These are phyloP conservation scores for Stemphylium vesicarium DNA, from an alignment of 2,329 filamentous ascomycete genomes.

Conservation along the genomic window DNA sequence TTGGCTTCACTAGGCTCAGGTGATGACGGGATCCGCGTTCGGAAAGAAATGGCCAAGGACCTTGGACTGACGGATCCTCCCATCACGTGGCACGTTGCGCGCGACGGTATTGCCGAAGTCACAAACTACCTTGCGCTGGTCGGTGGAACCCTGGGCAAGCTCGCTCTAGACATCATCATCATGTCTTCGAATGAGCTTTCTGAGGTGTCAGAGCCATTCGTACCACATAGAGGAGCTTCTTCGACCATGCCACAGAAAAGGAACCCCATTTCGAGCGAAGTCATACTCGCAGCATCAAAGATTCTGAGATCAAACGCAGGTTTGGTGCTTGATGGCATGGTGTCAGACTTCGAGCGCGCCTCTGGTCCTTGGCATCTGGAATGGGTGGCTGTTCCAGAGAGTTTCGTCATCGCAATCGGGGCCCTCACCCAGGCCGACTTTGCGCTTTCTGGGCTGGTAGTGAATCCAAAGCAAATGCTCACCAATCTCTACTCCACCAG, in stretches of 20 bases:
- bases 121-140: slow-evolving; percentile 61
- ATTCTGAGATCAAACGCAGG: slow-evolving; percentile 60
- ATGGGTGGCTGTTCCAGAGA: slow-evolving; percentile 62
- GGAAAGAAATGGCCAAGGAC: slow-evolving; percentile 57
- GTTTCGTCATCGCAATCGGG: slow-evolving; percentile 61
- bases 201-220: slow-evolving; percentile 61
- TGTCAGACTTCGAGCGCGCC: slow-evolving; percentile 64
- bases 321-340: slow-evolving; percentile 63
- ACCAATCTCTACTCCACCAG: slow-evolving; percentile 59
- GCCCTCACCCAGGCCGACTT: slow-evolving; percentile 62
- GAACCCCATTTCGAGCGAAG: slow-evolving; percentile 64
- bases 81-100: slow-evolving; percentile 65
- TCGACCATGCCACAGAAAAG: slow-evolving; percentile 56
- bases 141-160: slow-evolving; percentile 61
- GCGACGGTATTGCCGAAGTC: slow-evolving; percentile 62
- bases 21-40: slow-evolving; percentile 57
- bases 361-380: slow-evolving; percentile 66
- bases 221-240: slow-evolving; percentile 43
- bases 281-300: slow-evolving; percentile 62
- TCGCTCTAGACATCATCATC: slow-evolving; percentile 63
- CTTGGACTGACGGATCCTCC: slow-evolving; percentile 57
- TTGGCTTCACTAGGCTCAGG: slow-evolving; percentile 59
- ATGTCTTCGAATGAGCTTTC: slow-evolving; percentile 64
- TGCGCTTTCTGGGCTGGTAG: slow-evolving; percentile 59
- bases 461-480: slow-evolving; percentile 58